phyloP scores from a whole-genome alignment of 306 rosid genomes.

The Cicer pinnatifidum region DNA sequence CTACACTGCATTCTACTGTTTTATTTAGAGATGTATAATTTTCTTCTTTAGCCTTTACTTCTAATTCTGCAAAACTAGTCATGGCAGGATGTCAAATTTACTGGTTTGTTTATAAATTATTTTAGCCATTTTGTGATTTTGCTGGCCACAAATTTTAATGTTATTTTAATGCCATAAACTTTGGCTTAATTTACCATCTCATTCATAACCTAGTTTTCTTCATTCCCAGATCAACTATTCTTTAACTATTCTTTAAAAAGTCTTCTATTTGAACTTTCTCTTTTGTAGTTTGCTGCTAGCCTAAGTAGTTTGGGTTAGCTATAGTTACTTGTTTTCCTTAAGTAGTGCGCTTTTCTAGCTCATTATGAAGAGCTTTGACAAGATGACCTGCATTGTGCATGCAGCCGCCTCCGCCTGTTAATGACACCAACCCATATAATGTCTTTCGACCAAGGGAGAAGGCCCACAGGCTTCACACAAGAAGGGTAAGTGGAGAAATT shows the following conservation, averaged over 20 bases:
- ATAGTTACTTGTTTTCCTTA: constrained; percentile 22
- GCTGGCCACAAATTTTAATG: neutral
- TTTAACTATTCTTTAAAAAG: constrained; percentile 8
- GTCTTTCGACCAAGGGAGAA: constrained; percentile 99
- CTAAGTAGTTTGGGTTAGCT: neutral
- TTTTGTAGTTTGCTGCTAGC: constrained; percentile 24
- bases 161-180: constrained; percentile 19
- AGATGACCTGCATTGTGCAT: constrained; percentile 44
- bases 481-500: constrained; percentile 72
- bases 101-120: constrained; percentile 25
- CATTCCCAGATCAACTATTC: constrained; percentile 25
- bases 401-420: constrained; percentile 98
- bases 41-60: constrained; percentile 13
- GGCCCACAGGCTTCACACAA: constrained; percentile 95
- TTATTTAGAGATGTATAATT: constrained; percentile 9
- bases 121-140: constrained; percentile 13
- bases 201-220: constrained; percentile 23
- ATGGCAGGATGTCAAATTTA: constrained; percentile 22
- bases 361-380: constrained; percentile 44
- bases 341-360: constrained; percentile 37
- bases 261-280: constrained; percentile 15
- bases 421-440: constrained; percentile 96
- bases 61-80: constrained; percentile 1
- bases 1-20: constrained; percentile 16
- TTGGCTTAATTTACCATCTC: neutral